Evolutionary conservation across 495 filamentous ascomycete genomes (phyloP).

Genomic region (Glonium stellatum): DNA sequence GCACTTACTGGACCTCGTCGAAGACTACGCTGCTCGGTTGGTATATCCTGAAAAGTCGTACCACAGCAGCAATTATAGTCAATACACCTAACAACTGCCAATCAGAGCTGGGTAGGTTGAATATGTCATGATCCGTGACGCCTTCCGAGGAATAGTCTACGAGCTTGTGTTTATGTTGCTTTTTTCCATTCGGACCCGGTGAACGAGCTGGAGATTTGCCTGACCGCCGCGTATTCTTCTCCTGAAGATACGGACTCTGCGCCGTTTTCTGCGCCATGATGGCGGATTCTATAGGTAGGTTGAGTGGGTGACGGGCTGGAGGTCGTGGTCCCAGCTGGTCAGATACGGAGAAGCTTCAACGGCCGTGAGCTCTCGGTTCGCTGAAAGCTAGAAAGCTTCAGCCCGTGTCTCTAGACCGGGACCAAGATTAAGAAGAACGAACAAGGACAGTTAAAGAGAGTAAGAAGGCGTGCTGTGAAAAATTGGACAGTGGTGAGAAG

Average conservation of each 20-base stretch:
- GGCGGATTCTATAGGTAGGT: conserved; percentile 7
- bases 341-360: neutral
- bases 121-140: conserved; percentile 58
- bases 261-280: conserved; percentile 25
- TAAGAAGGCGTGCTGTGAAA: conserved; percentile 6
- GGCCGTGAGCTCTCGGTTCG: neutral
- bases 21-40: conserved; percentile 96
- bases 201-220: conserved; percentile 29
- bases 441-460: conserved; percentile 17
- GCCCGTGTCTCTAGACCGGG: neutral
- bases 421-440: neutral
- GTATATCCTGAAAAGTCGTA: conserved; percentile 91
- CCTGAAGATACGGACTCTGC: conserved; percentile 13
- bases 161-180: conserved; percentile 26
- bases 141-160: conserved; percentile 59
- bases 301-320: neutral
- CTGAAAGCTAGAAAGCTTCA: conserved; percentile 7
- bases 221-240: conserved; percentile 17
- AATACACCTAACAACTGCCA: conserved; percentile 66
- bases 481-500: conserved; percentile 6
- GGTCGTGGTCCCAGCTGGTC: neutral
- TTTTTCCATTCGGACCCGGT: conserved; percentile 19
- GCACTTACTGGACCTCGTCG: conserved; percentile 94
- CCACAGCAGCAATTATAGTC: conserved; percentile 67
- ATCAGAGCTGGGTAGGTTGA: conserved; percentile 64